Conservation (phyloP, 2,329 filamentous ascomycete species). For the Orbilia oligospora region DNA sequence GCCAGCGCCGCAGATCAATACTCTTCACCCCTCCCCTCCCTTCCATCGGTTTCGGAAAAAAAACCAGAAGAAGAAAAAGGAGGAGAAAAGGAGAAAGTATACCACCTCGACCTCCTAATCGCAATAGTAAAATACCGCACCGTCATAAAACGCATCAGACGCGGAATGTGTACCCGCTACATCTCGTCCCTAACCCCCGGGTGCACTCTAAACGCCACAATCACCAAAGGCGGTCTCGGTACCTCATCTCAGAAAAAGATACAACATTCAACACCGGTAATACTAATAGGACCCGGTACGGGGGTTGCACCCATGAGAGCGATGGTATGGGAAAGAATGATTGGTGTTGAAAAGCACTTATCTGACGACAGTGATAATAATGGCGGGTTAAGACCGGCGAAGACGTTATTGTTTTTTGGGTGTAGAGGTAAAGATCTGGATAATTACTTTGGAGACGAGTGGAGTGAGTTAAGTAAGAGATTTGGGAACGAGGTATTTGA, state of each 20-base stretch:
- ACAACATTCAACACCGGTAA: constrained; percentile 73
- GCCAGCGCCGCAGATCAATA: constrained; percentile 76
- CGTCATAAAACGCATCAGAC: constrained; percentile 83
- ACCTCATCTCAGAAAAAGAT: constrained; percentile 65
- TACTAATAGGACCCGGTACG: constrained; percentile 87
- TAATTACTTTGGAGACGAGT: constrained; percentile 86
- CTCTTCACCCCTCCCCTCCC: constrained; percentile 65
- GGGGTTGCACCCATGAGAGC: constrained; percentile 87
- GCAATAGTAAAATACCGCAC: constrained; percentile 94
- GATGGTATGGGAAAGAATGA: constrained; percentile 79
- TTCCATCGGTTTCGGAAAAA: constrained; percentile 63
- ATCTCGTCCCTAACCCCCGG: constrained; percentile 76
- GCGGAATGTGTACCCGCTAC: constrained; percentile 92
- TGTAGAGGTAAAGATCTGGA: constrained; percentile 82
- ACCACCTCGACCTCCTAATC: constrained; percentile 78
- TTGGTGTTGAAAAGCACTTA: not conserved
- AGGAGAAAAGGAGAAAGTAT: constrained; percentile 67
- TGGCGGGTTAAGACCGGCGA: constrained; percentile 65
- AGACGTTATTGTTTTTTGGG: constrained; percentile 82
- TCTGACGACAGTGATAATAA: not conserved
- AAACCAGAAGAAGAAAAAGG: not conserved
- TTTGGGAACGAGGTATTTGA: constrained; percentile 68
- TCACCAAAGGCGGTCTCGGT: constrained; percentile 71
- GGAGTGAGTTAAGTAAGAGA: constrained; percentile 70
- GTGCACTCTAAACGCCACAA: constrained; percentile 74